phyloP scores from a whole-genome alignment of 1,284 basidiomycete species.

The Apiotrichum montevideense region DNA sequence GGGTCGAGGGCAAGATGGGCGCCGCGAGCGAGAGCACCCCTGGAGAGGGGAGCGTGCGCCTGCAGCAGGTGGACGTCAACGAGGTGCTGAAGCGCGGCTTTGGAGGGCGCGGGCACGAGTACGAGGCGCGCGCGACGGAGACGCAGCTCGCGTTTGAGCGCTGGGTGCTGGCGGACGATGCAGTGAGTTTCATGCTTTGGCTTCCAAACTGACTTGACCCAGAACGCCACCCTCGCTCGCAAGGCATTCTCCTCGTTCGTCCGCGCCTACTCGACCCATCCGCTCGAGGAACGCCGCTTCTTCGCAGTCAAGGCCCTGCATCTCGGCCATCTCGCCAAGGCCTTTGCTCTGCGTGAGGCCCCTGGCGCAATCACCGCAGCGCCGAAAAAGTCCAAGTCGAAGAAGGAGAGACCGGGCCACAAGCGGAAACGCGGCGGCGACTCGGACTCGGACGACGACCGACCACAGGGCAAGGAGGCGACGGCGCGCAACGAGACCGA shows the following conservation, averaged over 20 bases:
- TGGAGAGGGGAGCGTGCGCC: slow-evolving; percentile 46
- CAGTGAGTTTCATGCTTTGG: slow-evolving; percentile 53
- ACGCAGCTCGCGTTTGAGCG: slow-evolving; percentile 92
- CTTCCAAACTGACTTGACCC: slow-evolving; percentile 2
- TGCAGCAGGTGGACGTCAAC: slow-evolving; percentile 63
- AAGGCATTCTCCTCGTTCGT: slow-evolving; percentile 88
- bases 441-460: slow-evolving; percentile 39
- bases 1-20: slow-evolving; percentile 73
- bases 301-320: slow-evolving; percentile 93
- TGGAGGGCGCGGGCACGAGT: slow-evolving; percentile 72
- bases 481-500: slow-evolving; percentile 57
- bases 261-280: slow-evolving; percentile 96
- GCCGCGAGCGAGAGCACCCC: slow-evolving; percentile 23
- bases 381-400: slow-evolving; percentile 22
- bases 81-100: slow-evolving; percentile 72
- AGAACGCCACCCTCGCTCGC: slow-evolving; percentile 73
- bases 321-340: slow-evolving; percentile 92
- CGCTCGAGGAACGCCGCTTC: slow-evolving; percentile 86
- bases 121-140: slow-evolving; percentile 86
- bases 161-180: slow-evolving; percentile 73
- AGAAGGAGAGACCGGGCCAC: slow-evolving; percentile 14
- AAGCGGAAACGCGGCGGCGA: slow-evolving; percentile 53
- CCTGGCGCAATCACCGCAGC: slow-evolving; percentile 58
- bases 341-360: slow-evolving; percentile 90
- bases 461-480: slow-evolving; percentile 32